A percentile compares a stretch with the other conserved stretches of the same genome.
phyloP scores from a whole-genome alignment of 257 asterid species.

The Leptodermis oblonga region DNA sequence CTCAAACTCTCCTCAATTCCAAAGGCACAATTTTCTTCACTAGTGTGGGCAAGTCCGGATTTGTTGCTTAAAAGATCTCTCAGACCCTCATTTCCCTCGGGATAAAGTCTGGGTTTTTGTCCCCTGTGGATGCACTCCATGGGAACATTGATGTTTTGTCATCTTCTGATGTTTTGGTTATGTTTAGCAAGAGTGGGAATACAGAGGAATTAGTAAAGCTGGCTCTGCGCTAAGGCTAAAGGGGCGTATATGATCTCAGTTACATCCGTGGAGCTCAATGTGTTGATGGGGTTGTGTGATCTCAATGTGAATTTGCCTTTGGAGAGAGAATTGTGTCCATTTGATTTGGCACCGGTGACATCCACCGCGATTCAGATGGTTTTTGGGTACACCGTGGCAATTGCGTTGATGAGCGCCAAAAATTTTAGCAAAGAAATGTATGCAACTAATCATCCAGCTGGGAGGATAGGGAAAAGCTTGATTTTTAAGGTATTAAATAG shows the following conservation, averaged over 20 bases:
- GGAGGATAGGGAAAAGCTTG: constrained; percentile 52
- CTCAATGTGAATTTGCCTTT: constrained; percentile 89
- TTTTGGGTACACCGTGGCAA: constrained; percentile 82
- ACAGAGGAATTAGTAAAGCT: constrained; percentile 71
- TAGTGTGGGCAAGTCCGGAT: constrained; percentile 96
- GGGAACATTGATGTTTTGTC: constrained; percentile 92
- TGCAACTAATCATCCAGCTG: constrained; percentile 67
- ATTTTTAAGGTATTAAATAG: constrained; percentile 57
- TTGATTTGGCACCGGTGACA: constrained; percentile 75
- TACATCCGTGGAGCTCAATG: constrained; percentile 74
- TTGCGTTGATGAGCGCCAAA: constrained; percentile 83
- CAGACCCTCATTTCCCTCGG: constrained; percentile 84
- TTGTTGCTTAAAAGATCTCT: constrained; percentile 83
- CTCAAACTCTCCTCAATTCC: constrained; percentile 65
- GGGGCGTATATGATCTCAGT: constrained; percentile 72
- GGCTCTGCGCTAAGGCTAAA: constrained; percentile 87
- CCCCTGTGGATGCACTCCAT: constrained; percentile 92
- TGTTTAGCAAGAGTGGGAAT: constrained; percentile 95
- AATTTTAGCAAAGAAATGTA: constrained; percentile 74
- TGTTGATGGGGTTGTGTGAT: constrained; percentile 55
- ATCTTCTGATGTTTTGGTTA: constrained; percentile 52
- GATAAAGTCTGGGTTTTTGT: constrained; percentile 65
- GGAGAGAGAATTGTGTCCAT: constrained; percentile 84
- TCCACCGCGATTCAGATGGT: constrained; percentile 50
- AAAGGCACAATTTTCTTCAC: constrained; percentile 77